Percentiles rank a stretch among this genome's conserved stretches.
Evolutionary conservation across 2,329 filamentous ascomycete species (phyloP).

Genomic region (Colletotrichum gigasporum): DNA sequence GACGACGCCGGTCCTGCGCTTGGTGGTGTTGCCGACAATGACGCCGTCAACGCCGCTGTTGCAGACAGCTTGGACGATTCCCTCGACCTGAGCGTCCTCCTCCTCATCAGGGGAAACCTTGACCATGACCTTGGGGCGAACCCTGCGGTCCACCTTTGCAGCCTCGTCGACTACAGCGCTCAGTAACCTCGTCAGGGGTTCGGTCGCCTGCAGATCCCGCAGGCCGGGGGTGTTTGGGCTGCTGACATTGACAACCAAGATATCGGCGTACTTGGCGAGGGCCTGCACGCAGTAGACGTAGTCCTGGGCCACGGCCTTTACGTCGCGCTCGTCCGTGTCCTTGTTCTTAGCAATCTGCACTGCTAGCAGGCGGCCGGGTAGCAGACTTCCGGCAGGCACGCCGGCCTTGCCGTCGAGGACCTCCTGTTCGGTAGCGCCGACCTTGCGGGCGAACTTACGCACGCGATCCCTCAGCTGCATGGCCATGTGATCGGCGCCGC

Average conservation of each 20-base stretch:
- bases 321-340: slow-evolving; percentile 83
- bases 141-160: slow-evolving; percentile 71
- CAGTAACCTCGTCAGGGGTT: slow-evolving; percentile 83
- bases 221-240: slow-evolving; percentile 95
- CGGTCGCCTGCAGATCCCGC: slow-evolving; percentile 84
- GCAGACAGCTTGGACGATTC: slow-evolving; percentile 87
- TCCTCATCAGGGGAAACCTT: slow-evolving; percentile 98
- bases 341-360: slow-evolving; percentile 99
- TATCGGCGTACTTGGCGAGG: slow-evolving; percentile 88
- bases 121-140: slow-evolving; percentile 89
- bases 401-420: slow-evolving; percentile 81
- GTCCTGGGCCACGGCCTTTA: slow-evolving; percentile 80
- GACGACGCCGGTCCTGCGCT: slow-evolving; percentile 76
- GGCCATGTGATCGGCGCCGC: slow-evolving; percentile 88
- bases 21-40: slow-evolving; percentile 97
- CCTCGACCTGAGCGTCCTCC: slow-evolving; percentile 81
- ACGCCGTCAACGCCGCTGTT: slow-evolving; percentile 90
- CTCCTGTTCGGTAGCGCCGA: slow-evolving; percentile 75
- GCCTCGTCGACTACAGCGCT: slow-evolving; percentile 85
- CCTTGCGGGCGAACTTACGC: slow-evolving; percentile 75
- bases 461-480: slow-evolving; percentile 80
- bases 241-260: slow-evolving; percentile 98
- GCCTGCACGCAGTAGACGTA: slow-evolving; percentile 91
- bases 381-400: slow-evolving; percentile 85
- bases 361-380: slow-evolving; percentile 78